Base-by-base conservation (phyloP, 192 early-diverging fungal species). In the Chytriomyces hyalinus region DNA sequence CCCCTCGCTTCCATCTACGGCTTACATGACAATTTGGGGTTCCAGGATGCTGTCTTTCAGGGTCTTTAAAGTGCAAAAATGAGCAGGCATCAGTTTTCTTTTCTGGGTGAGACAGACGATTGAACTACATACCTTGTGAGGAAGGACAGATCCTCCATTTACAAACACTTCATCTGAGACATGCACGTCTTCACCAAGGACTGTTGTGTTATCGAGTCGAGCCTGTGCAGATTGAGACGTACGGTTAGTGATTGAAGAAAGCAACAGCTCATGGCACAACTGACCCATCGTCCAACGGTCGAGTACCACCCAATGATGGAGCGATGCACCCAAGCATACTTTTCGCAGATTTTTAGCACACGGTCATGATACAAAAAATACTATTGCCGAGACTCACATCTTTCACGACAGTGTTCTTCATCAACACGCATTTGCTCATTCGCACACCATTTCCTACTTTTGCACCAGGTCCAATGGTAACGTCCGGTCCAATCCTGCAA, bases 401-500 rank as follows among this genome's bases (percentile, higher is more conserved):
- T 82, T 92, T 94, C 78, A 99, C 87, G 49, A 85, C 82, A 11
- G 92, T 87, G 65, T 91, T 92, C 77, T 96, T 92, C 87, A 99
- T 85, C 20, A 99, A 83, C 48, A 98, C 96, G 71, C 92, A 91
- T 64, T 92, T 91, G 84, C 91, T 91, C 71, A 99, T 88, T 74
- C 97, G 85, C 50, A 98, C 97, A 80, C 97, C 97, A 80, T 97
- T 92, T 73, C 97, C 97, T 72, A 99, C 88, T 15, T 93, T 88
- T 43, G 90, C 93, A 65, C 92, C 92, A n/a, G 97, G 95, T 46
- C 97, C 98, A 81, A 99, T 92, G 6, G 94, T 93, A 28, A 99
- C 98, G 80, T 98, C 95, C 49, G 98, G 98, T 46, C 98, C 98
- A 81, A 99, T 97, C 75, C 93, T 90, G 87, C 98, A 99, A 74